Conservation (phyloP, 208 protist genomes). For the Acanthamoeba royreba region DNA sequence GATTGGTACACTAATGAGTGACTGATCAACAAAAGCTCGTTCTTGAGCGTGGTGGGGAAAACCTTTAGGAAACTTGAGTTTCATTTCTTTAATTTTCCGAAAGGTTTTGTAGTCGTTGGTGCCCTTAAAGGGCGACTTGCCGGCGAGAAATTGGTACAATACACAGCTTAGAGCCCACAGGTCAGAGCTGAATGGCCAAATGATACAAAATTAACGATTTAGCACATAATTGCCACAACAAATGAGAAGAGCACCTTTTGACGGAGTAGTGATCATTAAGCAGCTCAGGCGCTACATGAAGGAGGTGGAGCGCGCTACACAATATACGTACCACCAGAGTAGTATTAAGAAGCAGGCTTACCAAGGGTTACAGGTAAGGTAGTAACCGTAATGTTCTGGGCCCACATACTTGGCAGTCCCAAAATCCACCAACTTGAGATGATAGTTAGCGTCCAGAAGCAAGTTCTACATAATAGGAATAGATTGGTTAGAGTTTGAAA, state of each 20-base stretch:
- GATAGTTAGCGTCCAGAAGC: not conserved
- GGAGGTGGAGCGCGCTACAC: conserved; percentile 52
- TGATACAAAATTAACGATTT: not conserved
- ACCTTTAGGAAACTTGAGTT: conserved; percentile 53
- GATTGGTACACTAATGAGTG: not conserved
- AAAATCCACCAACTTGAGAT: conserved; percentile 36
- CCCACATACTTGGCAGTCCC: conserved; percentile 5
- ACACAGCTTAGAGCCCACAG: conserved; percentile 75
- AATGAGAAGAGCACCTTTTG: not conserved
- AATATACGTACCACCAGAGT: no score
- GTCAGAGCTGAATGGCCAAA: conserved; percentile 50
- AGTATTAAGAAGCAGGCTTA: not conserved
- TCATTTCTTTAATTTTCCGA: not conserved
- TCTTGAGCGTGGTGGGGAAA: no score
- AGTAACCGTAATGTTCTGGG: not conserved
- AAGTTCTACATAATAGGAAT: not conserved
- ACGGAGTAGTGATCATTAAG: conserved; percentile 62
- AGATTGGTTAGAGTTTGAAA: no score
- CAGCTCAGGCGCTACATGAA: conserved; percentile 68
- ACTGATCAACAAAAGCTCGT: no score
- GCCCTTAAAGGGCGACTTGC: conserved; percentile 60
- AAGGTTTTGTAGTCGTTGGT: conserved; percentile 68
- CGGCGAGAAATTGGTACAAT: conserved; percentile 67
- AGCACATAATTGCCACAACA: not conserved
- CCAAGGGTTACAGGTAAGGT: not conserved